Evolutionary conservation across 169 alveolate genomes (phyloP).

Genomic region (Perkinsus marinus): DNA sequence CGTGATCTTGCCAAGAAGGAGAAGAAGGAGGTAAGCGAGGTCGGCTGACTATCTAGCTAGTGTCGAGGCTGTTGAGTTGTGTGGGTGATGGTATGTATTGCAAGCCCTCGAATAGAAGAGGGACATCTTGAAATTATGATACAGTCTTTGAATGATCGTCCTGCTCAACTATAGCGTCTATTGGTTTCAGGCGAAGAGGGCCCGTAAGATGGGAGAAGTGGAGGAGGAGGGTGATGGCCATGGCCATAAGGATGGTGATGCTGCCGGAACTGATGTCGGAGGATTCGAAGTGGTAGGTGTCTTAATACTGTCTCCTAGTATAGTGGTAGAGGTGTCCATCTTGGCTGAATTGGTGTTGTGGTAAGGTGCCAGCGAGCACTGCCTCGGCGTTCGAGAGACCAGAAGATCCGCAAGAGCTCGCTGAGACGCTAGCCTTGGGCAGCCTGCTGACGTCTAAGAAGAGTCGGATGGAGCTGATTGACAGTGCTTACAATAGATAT

Average conservation of each 20-base stretch:
- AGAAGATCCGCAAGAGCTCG: constrained; percentile 3
- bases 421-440: constrained; percentile 22
- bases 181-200: not conserved
- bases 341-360: not conserved
- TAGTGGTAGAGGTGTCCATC: too few species aligned
- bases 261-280: not conserved
- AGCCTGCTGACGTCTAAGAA: constrained; percentile 40
- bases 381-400: not conserved
- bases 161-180: too few species aligned
- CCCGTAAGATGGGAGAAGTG: not conserved
- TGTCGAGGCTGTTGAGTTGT: too few species aligned
- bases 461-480: constrained; percentile 77
- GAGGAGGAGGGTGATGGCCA: not conserved
- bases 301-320: too few species aligned
- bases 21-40: not conserved
- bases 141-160: too few species aligned
- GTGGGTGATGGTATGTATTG: too few species aligned
- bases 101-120: too few species aligned
- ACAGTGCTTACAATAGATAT: constrained; percentile 81
- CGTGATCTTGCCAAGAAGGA: not conserved
- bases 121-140: too few species aligned
- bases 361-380: not conserved
- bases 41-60: not conserved
- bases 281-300: not conserved
- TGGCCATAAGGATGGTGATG: not conserved